phyloP scores from a whole-genome alignment of 2,329 filamentous ascomycete species.

The Penicillium expansum region DNA sequence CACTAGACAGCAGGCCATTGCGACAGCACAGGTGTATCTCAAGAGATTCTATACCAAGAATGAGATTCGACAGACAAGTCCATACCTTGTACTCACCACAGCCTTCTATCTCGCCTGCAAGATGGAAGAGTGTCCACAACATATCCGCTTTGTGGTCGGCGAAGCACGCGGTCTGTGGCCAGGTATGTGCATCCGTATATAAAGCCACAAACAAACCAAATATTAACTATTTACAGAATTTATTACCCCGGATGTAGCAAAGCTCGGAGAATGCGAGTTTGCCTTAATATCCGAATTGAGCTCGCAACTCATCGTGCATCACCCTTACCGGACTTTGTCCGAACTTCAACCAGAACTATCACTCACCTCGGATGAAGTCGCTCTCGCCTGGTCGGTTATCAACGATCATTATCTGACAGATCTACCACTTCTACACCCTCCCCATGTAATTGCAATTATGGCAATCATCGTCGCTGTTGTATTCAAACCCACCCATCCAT shows the following conservation, averaged over 20 bases:
- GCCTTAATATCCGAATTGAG: slow-evolving; percentile 86
- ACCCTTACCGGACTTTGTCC: slow-evolving; percentile 79
- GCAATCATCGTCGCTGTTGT: slow-evolving; percentile 82
- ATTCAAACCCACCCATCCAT: slow-evolving; percentile 62
- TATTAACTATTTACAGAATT: slow-evolving; percentile 53
- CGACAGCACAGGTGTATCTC: slow-evolving; percentile 91
- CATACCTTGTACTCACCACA: slow-evolving; percentile 88
- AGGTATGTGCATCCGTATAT: slow-evolving; percentile 44
- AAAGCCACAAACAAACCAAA: not conserved
- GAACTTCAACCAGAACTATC: slow-evolving; percentile 67
- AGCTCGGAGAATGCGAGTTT: slow-evolving; percentile 92
- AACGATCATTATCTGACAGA: slow-evolving; percentile 94
- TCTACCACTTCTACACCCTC: slow-evolving; percentile 77
- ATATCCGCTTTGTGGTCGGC: slow-evolving; percentile 84
- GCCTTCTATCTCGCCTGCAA: slow-evolving; percentile 95
- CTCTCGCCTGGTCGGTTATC: slow-evolving; percentile 75
- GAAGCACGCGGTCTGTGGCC: slow-evolving; percentile 86
- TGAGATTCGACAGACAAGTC: slow-evolving; percentile 88
- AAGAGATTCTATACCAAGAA: slow-evolving; percentile 90
- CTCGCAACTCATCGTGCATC: slow-evolving; percentile 84
- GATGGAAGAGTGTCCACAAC: slow-evolving; percentile 95
- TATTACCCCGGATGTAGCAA: slow-evolving; percentile 71
- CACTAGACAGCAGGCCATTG: slow-evolving; percentile 85
- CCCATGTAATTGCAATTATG: slow-evolving; percentile 85
- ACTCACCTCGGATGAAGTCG: slow-evolving; percentile 73